Percentiles rank a stretch among this genome's conserved stretches.
Conservation (phyloP, 768 basidiomycete species). For the Termitomyces sp. region DNA sequence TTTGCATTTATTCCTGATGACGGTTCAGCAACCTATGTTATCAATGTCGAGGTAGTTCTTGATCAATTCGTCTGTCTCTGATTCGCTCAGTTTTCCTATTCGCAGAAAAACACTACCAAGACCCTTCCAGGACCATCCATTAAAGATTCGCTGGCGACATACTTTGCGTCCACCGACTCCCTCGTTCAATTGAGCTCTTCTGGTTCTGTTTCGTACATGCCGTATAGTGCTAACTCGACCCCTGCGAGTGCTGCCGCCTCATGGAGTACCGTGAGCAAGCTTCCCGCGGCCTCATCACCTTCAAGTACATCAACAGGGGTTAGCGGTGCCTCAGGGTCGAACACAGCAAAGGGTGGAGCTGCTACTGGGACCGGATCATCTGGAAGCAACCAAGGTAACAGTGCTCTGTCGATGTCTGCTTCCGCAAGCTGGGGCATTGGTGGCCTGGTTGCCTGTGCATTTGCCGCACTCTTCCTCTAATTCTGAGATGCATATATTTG, state of each 20-base stretch:
- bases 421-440: constrained; percentile 9
- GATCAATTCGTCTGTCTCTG: not conserved
- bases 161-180: constrained; percentile 57
- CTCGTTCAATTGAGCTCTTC: constrained; percentile 66
- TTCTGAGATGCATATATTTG: not conserved
- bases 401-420: constrained; percentile 2
- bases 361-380: constrained; percentile 5
- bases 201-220: constrained; percentile 58
- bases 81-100: not conserved
- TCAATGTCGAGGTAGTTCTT: constrained; percentile 55
- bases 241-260: constrained; percentile 38
- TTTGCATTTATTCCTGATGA: constrained; percentile 79
- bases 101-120: constrained; percentile 61
- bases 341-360: constrained; percentile 10
- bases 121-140: constrained; percentile 53
- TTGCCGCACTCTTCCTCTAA: constrained; percentile 12
- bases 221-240: constrained; percentile 45
- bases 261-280: constrained; percentile 44
- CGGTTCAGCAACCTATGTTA: constrained; percentile 63
- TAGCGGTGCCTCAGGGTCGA: constrained; percentile 3
- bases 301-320: not conserved
- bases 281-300: constrained; percentile 42
- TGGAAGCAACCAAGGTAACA: constrained; percentile 3
- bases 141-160: constrained; percentile 57
- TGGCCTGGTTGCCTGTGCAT: constrained; percentile 5